Percentiles rank a stretch among this genome's conserved stretches.
Evolutionary conservation across 306 rosid species (phyloP).

Genomic region (Vigna nakashimae): DNA sequence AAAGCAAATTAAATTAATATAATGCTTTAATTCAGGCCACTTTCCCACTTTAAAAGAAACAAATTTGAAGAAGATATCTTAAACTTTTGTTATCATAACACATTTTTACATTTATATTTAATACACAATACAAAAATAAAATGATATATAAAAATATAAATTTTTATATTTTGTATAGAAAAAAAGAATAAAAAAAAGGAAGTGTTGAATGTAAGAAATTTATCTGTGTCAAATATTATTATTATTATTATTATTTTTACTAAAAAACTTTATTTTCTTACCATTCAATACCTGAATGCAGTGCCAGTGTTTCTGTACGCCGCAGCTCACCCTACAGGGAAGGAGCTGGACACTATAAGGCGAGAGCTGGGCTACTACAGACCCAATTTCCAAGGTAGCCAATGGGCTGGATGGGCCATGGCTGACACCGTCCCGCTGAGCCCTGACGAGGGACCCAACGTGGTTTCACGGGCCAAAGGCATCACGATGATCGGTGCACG

Average conservation of each 20-base stretch:
- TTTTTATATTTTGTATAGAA: no score
- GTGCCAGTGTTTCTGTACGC: conserved; percentile 84
- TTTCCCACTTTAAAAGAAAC: neutral
- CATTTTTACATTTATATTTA: no score
- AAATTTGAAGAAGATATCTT: neutral
- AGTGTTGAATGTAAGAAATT: no score
- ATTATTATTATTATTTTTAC: no score
- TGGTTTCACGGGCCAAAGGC: conserved; percentile 61
- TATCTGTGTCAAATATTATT: no score
- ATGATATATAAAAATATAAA: no score
- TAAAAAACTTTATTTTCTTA: neutral
- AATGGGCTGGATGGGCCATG: conserved; percentile 89
- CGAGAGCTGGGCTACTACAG: conserved; percentile 71
- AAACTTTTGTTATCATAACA: no score
- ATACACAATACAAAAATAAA: no score
- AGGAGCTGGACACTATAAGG: conserved; percentile 72
- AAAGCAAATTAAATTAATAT: neutral
- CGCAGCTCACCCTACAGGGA: conserved; percentile 89
- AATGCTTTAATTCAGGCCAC: no score
- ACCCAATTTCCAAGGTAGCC: conserved; percentile 75
- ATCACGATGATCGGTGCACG: conserved; percentile 83
- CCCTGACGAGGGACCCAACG: conserved; percentile 74
- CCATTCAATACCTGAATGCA: conserved; percentile 42
- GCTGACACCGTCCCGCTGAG: conserved; percentile 59
- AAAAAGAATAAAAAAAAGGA: no score